phyloP scores from a whole-genome alignment of 441 rosid species.

The Croton setiger region DNA sequence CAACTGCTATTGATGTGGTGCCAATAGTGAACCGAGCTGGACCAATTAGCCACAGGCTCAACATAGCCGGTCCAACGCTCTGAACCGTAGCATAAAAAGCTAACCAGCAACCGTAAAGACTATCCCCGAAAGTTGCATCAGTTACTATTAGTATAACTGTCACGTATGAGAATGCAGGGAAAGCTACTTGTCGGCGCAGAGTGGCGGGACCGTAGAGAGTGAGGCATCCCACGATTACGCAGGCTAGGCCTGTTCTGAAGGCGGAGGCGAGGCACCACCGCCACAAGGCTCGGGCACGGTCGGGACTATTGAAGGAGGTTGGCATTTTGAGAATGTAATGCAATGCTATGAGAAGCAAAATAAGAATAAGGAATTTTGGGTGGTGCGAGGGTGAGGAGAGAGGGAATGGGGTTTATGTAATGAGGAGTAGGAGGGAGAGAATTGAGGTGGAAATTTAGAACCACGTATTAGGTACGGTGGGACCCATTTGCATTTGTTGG shows the following conservation, averaged over 20 bases:
- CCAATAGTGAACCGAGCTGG: constrained; percentile 49
- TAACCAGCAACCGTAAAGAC: constrained; percentile 68
- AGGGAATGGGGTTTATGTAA: constrained; percentile 11
- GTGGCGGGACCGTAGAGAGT: constrained; percentile 56
- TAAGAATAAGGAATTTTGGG: no score
- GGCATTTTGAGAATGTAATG: constrained; percentile 15
- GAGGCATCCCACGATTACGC: constrained; percentile 51
- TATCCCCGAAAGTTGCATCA: constrained; percentile 78
- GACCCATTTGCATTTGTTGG: constrained; percentile 4
- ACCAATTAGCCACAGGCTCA: constrained; percentile 61
- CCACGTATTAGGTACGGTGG: constrained; percentile 17
- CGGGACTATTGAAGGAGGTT: neutral
- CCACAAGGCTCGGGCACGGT: constrained; percentile 38
- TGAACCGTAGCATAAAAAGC: constrained; percentile 70
- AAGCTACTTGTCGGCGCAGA: constrained; percentile 36
- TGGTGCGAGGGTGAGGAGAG: neutral
- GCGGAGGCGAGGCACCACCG: constrained; percentile 52
- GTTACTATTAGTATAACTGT: constrained; percentile 47
- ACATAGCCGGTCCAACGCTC: constrained; percentile 62
- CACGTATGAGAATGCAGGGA: constrained; percentile 73
- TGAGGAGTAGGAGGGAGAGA: neutral
- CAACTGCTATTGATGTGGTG: constrained; percentile 61
- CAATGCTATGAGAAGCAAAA: neutral
- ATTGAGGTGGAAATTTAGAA: constrained; percentile 3
- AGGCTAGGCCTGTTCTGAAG: constrained; percentile 64